Conservation (phyloP, 139 green algal species). For the Parachlorella kessleri region DNA sequence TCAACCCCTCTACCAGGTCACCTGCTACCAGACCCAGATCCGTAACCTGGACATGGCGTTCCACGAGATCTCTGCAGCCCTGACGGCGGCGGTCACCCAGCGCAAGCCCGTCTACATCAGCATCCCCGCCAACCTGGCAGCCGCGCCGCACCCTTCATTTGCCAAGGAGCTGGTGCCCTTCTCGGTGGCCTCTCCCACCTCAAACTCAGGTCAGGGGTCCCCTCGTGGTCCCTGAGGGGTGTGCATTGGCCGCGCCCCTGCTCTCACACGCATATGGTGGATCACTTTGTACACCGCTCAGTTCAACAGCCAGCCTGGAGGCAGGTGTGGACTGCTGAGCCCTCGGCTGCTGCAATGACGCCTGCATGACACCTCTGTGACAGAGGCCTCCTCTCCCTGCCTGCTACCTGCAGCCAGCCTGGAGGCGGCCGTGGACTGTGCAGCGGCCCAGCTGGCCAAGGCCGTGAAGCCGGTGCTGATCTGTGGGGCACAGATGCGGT, state of each 20-base stretch:
- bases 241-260: too few species aligned
- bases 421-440: not conserved
- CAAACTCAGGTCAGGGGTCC: not conserved
- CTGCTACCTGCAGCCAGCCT: not conserved
- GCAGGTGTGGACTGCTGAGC: too few species aligned
- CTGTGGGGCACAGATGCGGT: not conserved
- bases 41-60: not conserved
- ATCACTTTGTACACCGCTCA: too few species aligned
- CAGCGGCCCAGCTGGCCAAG: not conserved
- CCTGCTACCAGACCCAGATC: not conserved
- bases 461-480: not conserved
- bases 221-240: too few species aligned
- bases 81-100: not conserved
- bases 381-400: too few species aligned
- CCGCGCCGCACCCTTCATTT: not conserved
- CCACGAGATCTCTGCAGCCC: not conserved
- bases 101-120: not conserved
- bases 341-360: too few species aligned
- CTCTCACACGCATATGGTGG: too few species aligned
- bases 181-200: not conserved
- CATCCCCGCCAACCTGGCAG: not conserved
- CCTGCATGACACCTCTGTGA: too few species aligned
- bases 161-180: not conserved
- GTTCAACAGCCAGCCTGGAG: too few species aligned
- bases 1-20: too few species aligned